Percentiles rank a stretch among this genome's conserved stretches.
phyloP scores from a whole-genome alignment of 2,329 filamentous ascomycete genomes.

The Ceratocystis albifundus region DNA sequence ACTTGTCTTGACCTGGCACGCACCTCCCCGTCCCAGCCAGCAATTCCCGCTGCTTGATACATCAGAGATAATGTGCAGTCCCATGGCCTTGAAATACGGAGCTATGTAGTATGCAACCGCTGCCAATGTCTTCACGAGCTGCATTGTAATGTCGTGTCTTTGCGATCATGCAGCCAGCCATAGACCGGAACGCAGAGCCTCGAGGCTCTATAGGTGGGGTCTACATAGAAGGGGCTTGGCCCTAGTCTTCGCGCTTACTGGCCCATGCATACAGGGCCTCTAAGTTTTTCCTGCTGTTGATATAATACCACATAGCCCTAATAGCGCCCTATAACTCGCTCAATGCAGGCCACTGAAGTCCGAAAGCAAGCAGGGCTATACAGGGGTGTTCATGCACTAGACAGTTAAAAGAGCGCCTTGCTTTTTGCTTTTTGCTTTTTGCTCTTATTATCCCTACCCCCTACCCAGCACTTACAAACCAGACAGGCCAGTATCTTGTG shows the following conservation, averaged over 20 bases:
- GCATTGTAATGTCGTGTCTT: background rate
- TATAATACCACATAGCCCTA: no score
- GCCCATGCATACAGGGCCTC: slow-evolving; percentile 8
- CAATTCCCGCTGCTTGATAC: no score
- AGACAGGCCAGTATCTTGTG: background rate
- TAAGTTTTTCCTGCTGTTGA: background rate
- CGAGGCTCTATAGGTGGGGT: background rate
- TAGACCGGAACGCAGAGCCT: background rate
- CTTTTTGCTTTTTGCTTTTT: no score
- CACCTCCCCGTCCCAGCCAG: no score
- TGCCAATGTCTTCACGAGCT: background rate
- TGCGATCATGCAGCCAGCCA: background rate
- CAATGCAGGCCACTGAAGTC: no score
- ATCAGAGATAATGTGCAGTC: no score
- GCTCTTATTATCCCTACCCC: no score
- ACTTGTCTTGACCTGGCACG: background rate
- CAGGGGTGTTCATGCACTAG: no score
- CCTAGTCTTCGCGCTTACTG: background rate
- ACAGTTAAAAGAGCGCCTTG: no score
- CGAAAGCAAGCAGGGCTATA: no score
- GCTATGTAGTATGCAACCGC: background rate
- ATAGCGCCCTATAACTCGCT: no score
- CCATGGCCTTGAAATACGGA: no score
- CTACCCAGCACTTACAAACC: background rate
- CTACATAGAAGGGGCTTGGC: slow-evolving; percentile 2